These are phyloP conservation scores for Erysimum pusillum DNA, from an alignment of 441 rosid species.

Conservation along the genomic window DNA sequence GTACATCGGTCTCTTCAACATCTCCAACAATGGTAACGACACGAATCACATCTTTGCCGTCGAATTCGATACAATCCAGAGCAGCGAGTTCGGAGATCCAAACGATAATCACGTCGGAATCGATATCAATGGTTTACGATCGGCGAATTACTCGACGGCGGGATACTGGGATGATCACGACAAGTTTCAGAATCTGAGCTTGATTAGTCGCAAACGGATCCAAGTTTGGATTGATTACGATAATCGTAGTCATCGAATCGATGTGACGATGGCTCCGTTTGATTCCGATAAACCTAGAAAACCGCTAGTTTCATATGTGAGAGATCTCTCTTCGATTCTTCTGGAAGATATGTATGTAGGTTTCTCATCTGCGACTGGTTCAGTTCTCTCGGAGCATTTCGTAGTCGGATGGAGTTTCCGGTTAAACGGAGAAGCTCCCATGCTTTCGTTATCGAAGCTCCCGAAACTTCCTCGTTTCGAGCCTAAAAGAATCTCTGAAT, in stretches of 20 bases:
- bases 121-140: conserved; percentile 68
- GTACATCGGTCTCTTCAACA: conserved; percentile 77
- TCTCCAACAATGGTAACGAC: conserved; percentile 60
- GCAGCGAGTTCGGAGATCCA: conserved; percentile 71
- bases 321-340: conserved; percentile 67
- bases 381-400: conserved; percentile 74
- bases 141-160: conserved; percentile 56
- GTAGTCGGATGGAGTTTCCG: conserved; percentile 78
- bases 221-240: conserved; percentile 82
- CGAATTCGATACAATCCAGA: conserved; percentile 79
- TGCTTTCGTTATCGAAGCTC: conserved; percentile 61
- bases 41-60: conserved; percentile 77
- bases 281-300: conserved; percentile 56
- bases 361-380: conserved; percentile 82
- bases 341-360: conserved; percentile 73
- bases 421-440: conserved; percentile 58
- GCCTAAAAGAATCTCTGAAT: conserved; percentile 21
- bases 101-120: conserved; percentile 84
- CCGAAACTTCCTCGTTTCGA: conserved; percentile 60
- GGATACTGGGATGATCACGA: conserved; percentile 49
- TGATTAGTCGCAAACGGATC: conserved; percentile 64
- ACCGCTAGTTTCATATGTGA: conserved; percentile 61
- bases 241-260: conserved; percentile 46
- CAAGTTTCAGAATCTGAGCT: conserved; percentile 54
- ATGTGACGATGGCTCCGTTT: conserved; percentile 67